Evolutionary conservation across 345 rosid genomes (phyloP), one percentile per base, ranked within the genome.

Genomic region (Reutealis trisperma): DNA sequence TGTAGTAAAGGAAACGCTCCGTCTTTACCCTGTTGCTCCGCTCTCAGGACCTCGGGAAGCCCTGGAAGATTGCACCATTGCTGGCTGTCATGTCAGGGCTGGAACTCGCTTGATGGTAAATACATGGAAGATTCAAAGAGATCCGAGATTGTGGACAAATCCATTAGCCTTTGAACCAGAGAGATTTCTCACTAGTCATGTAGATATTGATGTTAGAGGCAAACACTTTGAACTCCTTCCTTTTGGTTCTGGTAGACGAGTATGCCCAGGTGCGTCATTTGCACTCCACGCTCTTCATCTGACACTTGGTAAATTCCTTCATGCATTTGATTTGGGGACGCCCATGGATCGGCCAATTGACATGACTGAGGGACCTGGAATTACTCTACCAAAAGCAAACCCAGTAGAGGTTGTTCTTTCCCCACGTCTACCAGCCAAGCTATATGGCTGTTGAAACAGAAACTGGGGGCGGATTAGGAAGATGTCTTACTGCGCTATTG

Each of bases 11-110:
- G 96, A 91, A 75, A 86, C 92, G 16, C 72, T 89, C 54, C 78
- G 93, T 7, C 34, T 91, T 16, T 85, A 86, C 82, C 93, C 96
- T 44, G 87, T 86, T 0, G 84, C 74, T 9, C 90, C 95, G 5
- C 87, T 90, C 14, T 76, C 81, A 52, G 88, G 88, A 11, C 92
- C 83, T 19, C 83, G 89, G 24, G 87, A 85, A 51, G 89, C 88
- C 45, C 67, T 64, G 71, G 86, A 85, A 71, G 92, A 90, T 57
- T 87, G 92, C 81, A 87, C 45, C 0, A 65, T 91, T 32, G 77
- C 75, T 0, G 92, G 90, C 59, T 88, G 86, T 72, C 70, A 73
- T 25, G 81, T 89, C 19, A 49, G 83, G 10, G 63, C 79, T 1
- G 92, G 91, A 54, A 88, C 91, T 8, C 86, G 86, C n/a, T 58